Percentiles rank a stretch among this genome's conserved stretches.
These are phyloP conservation scores for Penicillium canescens DNA, from an alignment of 495 filamentous ascomycete species.

Conservation along the genomic window DNA sequence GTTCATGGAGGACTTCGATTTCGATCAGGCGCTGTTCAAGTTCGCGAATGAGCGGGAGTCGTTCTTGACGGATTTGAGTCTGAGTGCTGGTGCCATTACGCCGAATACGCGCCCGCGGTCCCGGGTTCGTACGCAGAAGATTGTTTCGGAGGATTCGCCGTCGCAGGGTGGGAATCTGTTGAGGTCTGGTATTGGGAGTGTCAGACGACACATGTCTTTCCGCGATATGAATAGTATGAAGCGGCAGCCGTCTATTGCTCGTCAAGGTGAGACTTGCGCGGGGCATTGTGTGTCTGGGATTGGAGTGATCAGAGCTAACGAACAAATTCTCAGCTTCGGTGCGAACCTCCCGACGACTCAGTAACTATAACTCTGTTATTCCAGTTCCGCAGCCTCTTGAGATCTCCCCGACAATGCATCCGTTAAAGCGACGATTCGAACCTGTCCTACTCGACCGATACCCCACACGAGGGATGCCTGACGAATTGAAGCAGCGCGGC, in stretches of 20 bases:
- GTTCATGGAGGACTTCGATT: slow-evolving; percentile 71
- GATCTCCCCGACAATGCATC: slow-evolving; percentile 90
- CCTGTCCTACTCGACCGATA: slow-evolving; percentile 93
- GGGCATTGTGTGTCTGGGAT: background rate
- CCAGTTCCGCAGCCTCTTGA: slow-evolving; percentile 89
- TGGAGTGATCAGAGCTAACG: background rate
- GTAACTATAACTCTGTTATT: slow-evolving; percentile 98
- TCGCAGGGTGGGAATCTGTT: slow-evolving; percentile 42
- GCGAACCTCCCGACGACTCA: slow-evolving; percentile 83
- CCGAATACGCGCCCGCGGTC: slow-evolving; percentile 69
- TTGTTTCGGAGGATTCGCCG: slow-evolving; percentile 70
- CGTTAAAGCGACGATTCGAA: slow-evolving; percentile 89
- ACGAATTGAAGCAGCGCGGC: slow-evolving; percentile 77
- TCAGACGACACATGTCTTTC: slow-evolving; percentile 83
- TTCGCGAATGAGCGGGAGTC: slow-evolving; percentile 93
- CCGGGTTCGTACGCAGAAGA: slow-evolving; percentile 75
- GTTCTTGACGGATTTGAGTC: slow-evolving; percentile 88
- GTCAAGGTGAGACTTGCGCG: slow-evolving; percentile 64
- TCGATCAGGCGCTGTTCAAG: slow-evolving; percentile 87
- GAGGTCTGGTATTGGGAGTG: slow-evolving; percentile 67
- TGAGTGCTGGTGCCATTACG: slow-evolving; percentile 81
- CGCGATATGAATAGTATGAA: slow-evolving; percentile 94
- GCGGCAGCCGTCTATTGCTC: slow-evolving; percentile 75
- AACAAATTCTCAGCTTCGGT: slow-evolving; percentile 67
- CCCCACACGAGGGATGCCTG: slow-evolving; percentile 77